Conservation (phyloP, 805 yeast genomes). For the Candida loeiensis region DNA sequence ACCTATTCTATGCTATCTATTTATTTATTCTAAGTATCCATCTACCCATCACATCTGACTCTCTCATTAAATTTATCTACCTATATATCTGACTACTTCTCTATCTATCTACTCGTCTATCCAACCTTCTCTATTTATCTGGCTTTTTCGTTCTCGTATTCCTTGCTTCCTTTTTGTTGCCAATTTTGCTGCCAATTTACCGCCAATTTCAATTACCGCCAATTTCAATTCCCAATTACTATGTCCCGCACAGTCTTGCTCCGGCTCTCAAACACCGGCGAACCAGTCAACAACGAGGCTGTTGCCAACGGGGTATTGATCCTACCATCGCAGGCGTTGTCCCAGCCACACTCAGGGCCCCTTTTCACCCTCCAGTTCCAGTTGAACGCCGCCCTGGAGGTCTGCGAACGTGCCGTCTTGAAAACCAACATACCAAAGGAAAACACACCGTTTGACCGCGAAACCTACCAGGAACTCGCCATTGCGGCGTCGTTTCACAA, state of each 20-base stretch:
- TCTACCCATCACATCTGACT: no score
- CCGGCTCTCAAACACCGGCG: slow-evolving; percentile 46
- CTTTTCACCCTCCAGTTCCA: slow-evolving; percentile 54
- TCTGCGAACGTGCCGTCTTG: slow-evolving; percentile 66
- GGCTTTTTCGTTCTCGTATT: background rate
- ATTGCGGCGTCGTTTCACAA: slow-evolving; percentile 58
- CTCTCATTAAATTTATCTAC: no score
- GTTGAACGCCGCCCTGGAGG: slow-evolving; percentile 71
- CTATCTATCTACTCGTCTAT: no score
- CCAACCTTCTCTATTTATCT: no score
- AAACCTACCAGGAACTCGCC: slow-evolving; percentile 48
- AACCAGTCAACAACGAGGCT: slow-evolving; percentile 37
- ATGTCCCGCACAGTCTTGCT: slow-evolving; percentile 19
- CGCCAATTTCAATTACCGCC: no score
- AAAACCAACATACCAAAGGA: slow-evolving; percentile 69
- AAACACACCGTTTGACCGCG: slow-evolving; percentile 49
- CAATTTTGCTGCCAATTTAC: background rate
- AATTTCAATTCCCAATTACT: background rate
- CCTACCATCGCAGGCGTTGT: slow-evolving; percentile 45
- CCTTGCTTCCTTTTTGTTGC: background rate
- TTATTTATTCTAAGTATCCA: no score
- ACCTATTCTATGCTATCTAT: no score
- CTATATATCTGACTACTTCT: no score
- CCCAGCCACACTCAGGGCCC: slow-evolving; percentile 33
- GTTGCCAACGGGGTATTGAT: slow-evolving; percentile 48